Percentiles rank a stretch among this genome's conserved stretches.
Conservation (phyloP, 306 rosid species). For the Vigna angularis region DNA sequence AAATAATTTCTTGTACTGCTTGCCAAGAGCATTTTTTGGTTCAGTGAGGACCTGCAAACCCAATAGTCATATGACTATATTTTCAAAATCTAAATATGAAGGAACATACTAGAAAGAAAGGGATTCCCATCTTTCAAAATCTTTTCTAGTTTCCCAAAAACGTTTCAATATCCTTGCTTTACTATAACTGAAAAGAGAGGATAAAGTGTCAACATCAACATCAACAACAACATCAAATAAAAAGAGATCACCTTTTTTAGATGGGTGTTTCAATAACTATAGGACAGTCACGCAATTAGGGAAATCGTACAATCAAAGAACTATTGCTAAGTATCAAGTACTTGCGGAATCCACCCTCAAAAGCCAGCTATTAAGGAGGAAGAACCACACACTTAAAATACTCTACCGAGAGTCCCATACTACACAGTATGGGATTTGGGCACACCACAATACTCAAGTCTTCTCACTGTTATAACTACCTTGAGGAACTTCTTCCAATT, state of each 20-base stretch:
- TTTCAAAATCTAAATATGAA: slow-evolving; percentile 8
- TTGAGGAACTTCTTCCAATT: background rate
- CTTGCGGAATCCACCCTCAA: too few relatives aligned
- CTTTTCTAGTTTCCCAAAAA: slow-evolving; percentile 17
- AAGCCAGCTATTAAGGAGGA: too few relatives aligned
- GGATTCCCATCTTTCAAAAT: background rate
- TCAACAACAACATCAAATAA: background rate
- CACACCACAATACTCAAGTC: too few relatives aligned
- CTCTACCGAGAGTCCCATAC: too few relatives aligned
- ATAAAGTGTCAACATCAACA: background rate
- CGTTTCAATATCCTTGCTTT: background rate
- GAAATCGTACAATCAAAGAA: too few relatives aligned
- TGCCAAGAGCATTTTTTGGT: slow-evolving; percentile 95
- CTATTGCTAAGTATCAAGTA: too few relatives aligned
- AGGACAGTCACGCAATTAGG: too few relatives aligned
- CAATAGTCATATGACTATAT: slow-evolving; percentile 33
- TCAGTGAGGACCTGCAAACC: slow-evolving; percentile 81
- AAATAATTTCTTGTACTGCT: slow-evolving; percentile 92
- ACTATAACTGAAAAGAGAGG: background rate
- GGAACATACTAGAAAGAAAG: background rate
- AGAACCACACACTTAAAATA: too few relatives aligned
- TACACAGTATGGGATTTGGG: too few relatives aligned
- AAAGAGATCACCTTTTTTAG: background rate
- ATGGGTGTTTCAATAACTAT: too few relatives aligned
- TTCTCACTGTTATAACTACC: background rate